phyloP scores from a whole-genome alignment of 345 rosid genomes.

The Gossypium australe region DNA sequence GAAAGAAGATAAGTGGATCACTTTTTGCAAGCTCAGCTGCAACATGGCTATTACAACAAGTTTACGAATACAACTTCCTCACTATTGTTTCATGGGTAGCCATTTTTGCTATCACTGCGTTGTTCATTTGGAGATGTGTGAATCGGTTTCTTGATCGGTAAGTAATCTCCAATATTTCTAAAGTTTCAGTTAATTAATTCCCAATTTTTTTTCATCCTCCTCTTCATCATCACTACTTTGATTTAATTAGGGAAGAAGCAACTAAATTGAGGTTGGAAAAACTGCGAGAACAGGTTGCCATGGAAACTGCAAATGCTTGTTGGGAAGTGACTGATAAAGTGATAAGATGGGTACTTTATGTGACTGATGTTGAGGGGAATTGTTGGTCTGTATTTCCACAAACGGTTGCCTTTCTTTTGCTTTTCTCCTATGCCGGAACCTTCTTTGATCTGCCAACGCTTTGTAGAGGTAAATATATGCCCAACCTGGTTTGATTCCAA shows the following conservation, averaged over 20 bases:
- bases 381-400: conserved; percentile 3
- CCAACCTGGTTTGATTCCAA: too few species aligned
- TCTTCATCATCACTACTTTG: background rate
- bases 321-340: background rate
- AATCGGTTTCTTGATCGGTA: background rate
- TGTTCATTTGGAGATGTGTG: conserved; percentile 38
- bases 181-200: background rate
- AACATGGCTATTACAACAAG: conserved; percentile 37
- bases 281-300: background rate
- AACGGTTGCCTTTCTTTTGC: background rate
- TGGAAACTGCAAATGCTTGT: conserved; percentile 8
- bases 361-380: background rate
- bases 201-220: background rate
- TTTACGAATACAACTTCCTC: conserved; percentile 36
- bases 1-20: conserved; percentile 33
- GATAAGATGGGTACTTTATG: background rate
- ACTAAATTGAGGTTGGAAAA: background rate
- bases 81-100: conserved; percentile 42
- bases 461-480: background rate
- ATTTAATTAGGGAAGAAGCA: conserved; percentile 6
- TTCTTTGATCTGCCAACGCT: conserved; percentile 3
- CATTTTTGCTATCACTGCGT: conserved; percentile 23
- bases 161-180: background rate
- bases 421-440: background rate
- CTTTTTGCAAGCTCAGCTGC: conserved; percentile 30